These are phyloP conservation scores for Lanzia echinophila DNA, from an alignment of 2,329 filamentous ascomycete species.

Conservation along the genomic window DNA sequence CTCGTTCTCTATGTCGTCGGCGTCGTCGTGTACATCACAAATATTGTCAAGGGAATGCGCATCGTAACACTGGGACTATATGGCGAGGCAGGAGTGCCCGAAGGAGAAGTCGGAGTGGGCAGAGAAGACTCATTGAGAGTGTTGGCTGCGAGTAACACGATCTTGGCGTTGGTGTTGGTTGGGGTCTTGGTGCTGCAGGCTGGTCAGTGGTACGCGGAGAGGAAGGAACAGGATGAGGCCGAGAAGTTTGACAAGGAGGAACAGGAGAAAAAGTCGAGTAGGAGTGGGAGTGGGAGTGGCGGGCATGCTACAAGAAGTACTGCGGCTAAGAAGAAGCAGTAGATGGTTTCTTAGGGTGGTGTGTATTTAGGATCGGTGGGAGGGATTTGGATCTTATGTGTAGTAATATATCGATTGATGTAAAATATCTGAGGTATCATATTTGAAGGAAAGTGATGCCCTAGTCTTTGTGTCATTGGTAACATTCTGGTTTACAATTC, in stretches of 20 bases:
- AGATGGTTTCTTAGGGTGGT: background rate
- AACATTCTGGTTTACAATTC: too few relatives aligned
- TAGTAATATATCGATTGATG: background rate
- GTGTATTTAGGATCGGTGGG: background rate
- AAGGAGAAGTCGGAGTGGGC: slow-evolving; percentile 62
- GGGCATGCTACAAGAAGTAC: slow-evolving; percentile 23
- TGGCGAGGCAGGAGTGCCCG: slow-evolving; percentile 36
- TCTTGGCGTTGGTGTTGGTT: slow-evolving; percentile 83
- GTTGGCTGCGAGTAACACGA: slow-evolving; percentile 90
- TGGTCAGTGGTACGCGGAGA: slow-evolving; percentile 97
- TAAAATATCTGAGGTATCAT: too few relatives aligned
- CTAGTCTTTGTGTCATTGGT: too few relatives aligned
- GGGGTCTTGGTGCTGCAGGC: slow-evolving; percentile 90
- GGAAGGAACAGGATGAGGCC: slow-evolving; percentile 79
- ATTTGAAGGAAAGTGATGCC: too few relatives aligned
- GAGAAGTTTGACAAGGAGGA: slow-evolving; percentile 54
- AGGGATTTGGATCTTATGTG: background rate
- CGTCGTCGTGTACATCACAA: slow-evolving; percentile 87
- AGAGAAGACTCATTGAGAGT: slow-evolving; percentile 88
- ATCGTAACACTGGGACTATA: slow-evolving; percentile 65
- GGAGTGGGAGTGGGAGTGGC: slow-evolving; percentile 10
- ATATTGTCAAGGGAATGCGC: slow-evolving; percentile 91
- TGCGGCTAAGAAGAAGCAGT: slow-evolving; percentile 33
- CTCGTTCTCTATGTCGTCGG: slow-evolving; percentile 75
- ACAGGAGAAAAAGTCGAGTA: slow-evolving; percentile 38